phyloP scores from a whole-genome alignment of 2,329 filamentous ascomycete species.

The Colletotrichum sp. region DNA sequence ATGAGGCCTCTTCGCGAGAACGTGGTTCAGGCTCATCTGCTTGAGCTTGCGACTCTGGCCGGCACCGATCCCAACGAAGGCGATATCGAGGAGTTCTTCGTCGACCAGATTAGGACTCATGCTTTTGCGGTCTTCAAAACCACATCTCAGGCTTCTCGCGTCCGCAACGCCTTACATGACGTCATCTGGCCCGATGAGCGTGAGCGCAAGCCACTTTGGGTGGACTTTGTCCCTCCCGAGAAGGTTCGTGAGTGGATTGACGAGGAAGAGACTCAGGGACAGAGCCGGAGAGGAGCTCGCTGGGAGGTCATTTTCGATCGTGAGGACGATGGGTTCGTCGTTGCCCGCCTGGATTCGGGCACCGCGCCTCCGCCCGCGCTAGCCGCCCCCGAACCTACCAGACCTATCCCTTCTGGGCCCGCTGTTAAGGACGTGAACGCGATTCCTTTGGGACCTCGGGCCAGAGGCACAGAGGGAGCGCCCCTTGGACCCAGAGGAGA shows the following conservation, averaged over 20 bases:
- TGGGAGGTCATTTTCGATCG: slow-evolving; percentile 79
- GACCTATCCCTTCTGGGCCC: slow-evolving; percentile 13
- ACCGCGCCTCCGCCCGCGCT: neutral
- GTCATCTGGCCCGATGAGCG: slow-evolving; percentile 87
- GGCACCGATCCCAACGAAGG: slow-evolving; percentile 54
- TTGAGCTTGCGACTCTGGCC: slow-evolving; percentile 68
- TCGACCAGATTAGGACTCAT: slow-evolving; percentile 88
- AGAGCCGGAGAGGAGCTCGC: slow-evolving; percentile 49
- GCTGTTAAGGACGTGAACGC: slow-evolving; percentile 31
- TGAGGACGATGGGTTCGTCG: slow-evolving; percentile 57
- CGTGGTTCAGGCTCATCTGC: slow-evolving; percentile 71
- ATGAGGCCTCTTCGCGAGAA: slow-evolving; percentile 82
- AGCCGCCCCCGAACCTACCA: slow-evolving; percentile 14
- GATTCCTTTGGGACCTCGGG: slow-evolving; percentile 40
- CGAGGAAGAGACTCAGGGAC: slow-evolving; percentile 59
- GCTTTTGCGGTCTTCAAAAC: slow-evolving; percentile 79
- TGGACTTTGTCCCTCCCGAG: slow-evolving; percentile 86
- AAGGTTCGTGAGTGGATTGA: slow-evolving; percentile 77
- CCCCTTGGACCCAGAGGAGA: slow-evolving; percentile 44
- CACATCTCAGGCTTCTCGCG: slow-evolving; percentile 74
- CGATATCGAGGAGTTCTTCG: slow-evolving; percentile 71
- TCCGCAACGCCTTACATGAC: slow-evolving; percentile 77
- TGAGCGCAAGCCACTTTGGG: slow-evolving; percentile 82
- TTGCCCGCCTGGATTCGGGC: slow-evolving; percentile 53
- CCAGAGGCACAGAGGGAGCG: slow-evolving; percentile 20